These are phyloP conservation scores for Camellia sinensis DNA, from an alignment of 148 eudicot species.

Conservation along the genomic window DNA sequence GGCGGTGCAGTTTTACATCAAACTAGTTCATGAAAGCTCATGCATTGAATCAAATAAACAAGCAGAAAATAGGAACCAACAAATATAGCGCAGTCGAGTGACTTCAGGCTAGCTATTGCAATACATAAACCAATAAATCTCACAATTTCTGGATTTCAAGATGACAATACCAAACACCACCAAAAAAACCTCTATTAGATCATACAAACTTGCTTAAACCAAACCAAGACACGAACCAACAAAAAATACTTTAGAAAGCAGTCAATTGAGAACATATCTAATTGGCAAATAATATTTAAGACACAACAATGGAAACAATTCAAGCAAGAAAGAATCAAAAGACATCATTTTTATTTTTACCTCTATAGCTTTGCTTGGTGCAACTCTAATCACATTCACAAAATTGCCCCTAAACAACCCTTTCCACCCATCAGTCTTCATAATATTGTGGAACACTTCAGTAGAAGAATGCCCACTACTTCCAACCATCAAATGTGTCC, in stretches of 20 bases:
- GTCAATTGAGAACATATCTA: not conserved
- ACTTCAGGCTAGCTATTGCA: not conserved
- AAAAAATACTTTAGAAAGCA: not conserved
- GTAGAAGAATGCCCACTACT: constrained; percentile 79
- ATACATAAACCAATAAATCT: not conserved
- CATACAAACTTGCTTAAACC: not conserved
- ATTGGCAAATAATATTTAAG: not conserved
- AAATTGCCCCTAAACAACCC: constrained; percentile 94
- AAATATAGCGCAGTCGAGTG: not conserved
- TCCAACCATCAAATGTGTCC: constrained; percentile 99
- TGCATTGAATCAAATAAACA: not conserved
- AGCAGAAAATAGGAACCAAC: not conserved
- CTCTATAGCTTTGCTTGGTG: constrained; percentile 98
- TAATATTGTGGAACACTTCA: constrained; percentile 78
- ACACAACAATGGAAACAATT: not conserved
- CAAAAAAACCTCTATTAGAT: not conserved
- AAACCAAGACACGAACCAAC: not conserved
- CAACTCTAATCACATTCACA: constrained; percentile 89
- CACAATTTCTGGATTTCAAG: not conserved
- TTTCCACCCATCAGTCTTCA: constrained; percentile 88
- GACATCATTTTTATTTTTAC: constrained; percentile 24
- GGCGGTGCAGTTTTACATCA: not conserved
- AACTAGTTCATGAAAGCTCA: not conserved
- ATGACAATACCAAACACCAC: not conserved
- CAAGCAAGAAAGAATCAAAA: not conserved